phyloP scores from a whole-genome alignment of 202 grass and related monocot genomes.

The Saccharum hybrid region DNA sequence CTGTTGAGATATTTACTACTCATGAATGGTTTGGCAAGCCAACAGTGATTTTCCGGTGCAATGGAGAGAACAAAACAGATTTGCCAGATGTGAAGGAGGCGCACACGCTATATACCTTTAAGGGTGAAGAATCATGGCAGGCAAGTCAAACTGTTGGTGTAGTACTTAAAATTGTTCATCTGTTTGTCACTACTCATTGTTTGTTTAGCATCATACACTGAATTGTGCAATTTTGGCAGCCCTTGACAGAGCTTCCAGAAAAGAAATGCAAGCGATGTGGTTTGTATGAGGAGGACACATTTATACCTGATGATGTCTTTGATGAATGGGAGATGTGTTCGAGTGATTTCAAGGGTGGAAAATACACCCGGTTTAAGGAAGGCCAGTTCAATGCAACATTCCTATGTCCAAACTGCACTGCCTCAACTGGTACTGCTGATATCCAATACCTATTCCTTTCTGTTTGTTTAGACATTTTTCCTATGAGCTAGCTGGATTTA shows the following conservation, averaged over 20 bases:
- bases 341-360: slow-evolving; percentile 75
- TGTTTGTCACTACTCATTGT: neutral
- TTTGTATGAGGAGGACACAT: slow-evolving; percentile 67
- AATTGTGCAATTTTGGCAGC: slow-evolving; percentile 58
- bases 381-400: slow-evolving; percentile 88
- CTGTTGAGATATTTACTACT: slow-evolving; percentile 76
- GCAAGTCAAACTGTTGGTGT: slow-evolving; percentile 45
- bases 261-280: slow-evolving; percentile 98
- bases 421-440: slow-evolving; percentile 55
- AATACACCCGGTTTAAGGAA: slow-evolving; percentile 67
- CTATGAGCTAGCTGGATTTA: neutral
- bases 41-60: slow-evolving; percentile 74
- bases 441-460: slow-evolving; percentile 16
- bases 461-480: neutral
- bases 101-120: slow-evolving; percentile 74
- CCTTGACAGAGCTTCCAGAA: slow-evolving; percentile 81
- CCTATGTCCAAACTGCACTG: slow-evolving; percentile 71
- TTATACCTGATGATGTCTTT: slow-evolving; percentile 67
- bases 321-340: slow-evolving; percentile 98
- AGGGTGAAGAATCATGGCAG: slow-evolving; percentile 99
- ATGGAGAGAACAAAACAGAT: slow-evolving; percentile 69
- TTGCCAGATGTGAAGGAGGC: slow-evolving; percentile 75
- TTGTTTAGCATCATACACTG: neutral
- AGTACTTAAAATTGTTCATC: neutral
- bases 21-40: slow-evolving; percentile 71